Base-by-base conservation (phyloP, 2,329 filamentous ascomycete genomes). In the Nemania abortiva region DNA sequence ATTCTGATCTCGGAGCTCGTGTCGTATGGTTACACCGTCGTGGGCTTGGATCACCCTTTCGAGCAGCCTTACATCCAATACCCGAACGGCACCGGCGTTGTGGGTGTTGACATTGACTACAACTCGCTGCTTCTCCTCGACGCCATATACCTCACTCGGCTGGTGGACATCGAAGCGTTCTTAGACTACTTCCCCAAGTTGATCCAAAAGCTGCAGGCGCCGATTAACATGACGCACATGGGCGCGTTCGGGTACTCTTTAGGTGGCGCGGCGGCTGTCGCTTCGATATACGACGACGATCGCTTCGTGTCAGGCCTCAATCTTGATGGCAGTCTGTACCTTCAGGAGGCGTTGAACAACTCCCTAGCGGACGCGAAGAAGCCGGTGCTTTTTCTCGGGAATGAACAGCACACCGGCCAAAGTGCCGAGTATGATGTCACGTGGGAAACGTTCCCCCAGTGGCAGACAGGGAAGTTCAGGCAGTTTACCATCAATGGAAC, bases 51-150 rank as follows among this genome's bases (percentile, higher is more conserved):
- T 34, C 75, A 77, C 54, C 65, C 73, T 2, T 74, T 73, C 37
- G 73, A 77, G 72, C 75, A 76, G 66, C 74, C 75, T 0, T 77
- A 76, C 62, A 37, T 77, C 20, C 68, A 71, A 6, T 77, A 64
- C 11, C 71, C 75, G 5, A 75, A 77, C 27, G 74, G 74, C 3
- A 77, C 74, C 0, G 73, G 69, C 15, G 56, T 74, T 10, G 65
- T 66, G 15, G 72, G 75, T 2, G 63, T 73, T 6, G 63, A 71
- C 0, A 59, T 68, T 29, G 60, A 68, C 20, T 60, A 60, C 5
- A 27, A 9, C 13, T 13, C 15, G 1, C 1, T 3, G 1, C 15
- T 29, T 0, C 34, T 54, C 7, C 10, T 69, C 1, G 56, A 65
- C 11, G 62, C 49, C 22, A 65, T 69, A 20, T 65, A 69, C 15